A percentile compares a stretch with the other conserved stretches of the same genome.
Conservation (phyloP, 192 early-diverging fungal genomes). For the Coemansia sp. region DNA sequence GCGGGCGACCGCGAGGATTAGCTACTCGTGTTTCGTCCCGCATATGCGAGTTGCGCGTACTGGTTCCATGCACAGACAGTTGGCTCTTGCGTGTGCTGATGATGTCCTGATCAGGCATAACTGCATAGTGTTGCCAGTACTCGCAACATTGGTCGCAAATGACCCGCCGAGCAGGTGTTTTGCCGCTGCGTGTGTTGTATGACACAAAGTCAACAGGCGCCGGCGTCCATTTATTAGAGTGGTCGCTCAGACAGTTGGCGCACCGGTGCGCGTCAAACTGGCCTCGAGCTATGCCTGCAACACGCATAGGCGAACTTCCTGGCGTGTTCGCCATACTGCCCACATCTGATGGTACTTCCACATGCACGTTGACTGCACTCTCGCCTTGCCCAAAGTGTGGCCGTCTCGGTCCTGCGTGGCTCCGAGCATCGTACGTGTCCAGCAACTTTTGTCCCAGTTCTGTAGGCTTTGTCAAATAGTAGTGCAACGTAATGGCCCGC, state of each 20-base stretch:
- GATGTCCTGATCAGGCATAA: constrained; percentile 42
- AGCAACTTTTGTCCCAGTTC: constrained; percentile 59
- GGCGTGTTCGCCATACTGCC: constrained; percentile 38
- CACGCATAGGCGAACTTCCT: constrained; percentile 20
- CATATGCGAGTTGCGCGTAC: background rate
- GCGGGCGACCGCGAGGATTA: constrained; percentile 4
- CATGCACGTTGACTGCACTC: constrained; percentile 33
- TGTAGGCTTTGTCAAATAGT: constrained; percentile 62
- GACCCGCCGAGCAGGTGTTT: constrained; percentile 24
- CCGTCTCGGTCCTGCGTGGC: constrained; percentile 37
- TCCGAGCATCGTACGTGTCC: constrained; percentile 63
- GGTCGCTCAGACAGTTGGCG: constrained; percentile 37
- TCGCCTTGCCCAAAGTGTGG: constrained; percentile 38
- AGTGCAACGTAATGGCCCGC: constrained; percentile 61
- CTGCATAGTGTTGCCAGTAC: constrained; percentile 44
- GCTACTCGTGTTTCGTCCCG: background rate
- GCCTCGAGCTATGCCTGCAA: background rate
- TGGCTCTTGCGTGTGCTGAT: constrained; percentile 25
- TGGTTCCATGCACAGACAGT: constrained; percentile 11
- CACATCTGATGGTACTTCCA: constrained; percentile 35
- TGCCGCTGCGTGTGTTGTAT: constrained; percentile 40
- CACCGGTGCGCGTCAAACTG: constrained; percentile 16
- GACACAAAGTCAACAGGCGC: constrained; percentile 29
- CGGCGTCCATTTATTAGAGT: constrained; percentile 26
- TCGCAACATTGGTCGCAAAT: constrained; percentile 44